These are phyloP conservation scores for Talaromyces sp. DNA, from an alignment of 2,329 filamentous ascomycete species.

Conservation along the genomic window DNA sequence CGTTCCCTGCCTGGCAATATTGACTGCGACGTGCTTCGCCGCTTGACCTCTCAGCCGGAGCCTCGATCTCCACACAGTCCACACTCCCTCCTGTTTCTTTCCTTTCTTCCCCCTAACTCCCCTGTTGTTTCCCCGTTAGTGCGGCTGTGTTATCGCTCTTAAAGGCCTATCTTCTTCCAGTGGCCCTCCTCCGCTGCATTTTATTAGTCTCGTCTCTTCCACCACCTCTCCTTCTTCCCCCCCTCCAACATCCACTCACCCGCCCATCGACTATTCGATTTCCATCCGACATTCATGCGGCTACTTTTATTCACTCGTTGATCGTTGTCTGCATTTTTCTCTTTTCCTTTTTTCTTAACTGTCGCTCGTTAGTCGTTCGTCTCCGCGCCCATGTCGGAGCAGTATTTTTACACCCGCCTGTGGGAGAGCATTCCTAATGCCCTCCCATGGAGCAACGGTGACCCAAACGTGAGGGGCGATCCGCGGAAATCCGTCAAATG, in stretches of 20 bases:
- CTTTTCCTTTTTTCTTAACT: not conserved
- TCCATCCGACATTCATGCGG: not conserved
- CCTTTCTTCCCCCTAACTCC: not conserved
- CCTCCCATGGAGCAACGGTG: conserved; percentile 16
- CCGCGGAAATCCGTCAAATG: conserved; percentile 47
- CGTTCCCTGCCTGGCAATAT: too few species aligned
- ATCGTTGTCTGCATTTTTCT: not conserved
- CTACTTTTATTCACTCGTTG: conserved; percentile 5
- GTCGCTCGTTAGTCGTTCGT: not conserved
- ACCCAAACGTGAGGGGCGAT: conserved; percentile 24
- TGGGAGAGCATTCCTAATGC: conserved; percentile 16
- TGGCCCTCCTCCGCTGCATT: not conserved
- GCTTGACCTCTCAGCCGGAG: not conserved
- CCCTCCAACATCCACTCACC: not conserved
- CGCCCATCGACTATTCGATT: not conserved
- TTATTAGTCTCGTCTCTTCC: not conserved
- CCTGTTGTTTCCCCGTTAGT: not conserved
- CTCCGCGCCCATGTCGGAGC: conserved; percentile 5
- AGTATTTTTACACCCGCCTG: conserved; percentile 6
- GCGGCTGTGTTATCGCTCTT: not conserved
- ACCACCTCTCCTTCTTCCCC: not conserved
- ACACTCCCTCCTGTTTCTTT: not conserved
- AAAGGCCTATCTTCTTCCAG: not conserved
- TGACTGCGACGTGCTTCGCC: not conserved
- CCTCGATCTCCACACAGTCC: not conserved